A percentile compares a stretch with the other conserved stretches of the same genome.
Conservation (phyloP, 805 yeast species). For the Brettanomyces custersianus region DNA sequence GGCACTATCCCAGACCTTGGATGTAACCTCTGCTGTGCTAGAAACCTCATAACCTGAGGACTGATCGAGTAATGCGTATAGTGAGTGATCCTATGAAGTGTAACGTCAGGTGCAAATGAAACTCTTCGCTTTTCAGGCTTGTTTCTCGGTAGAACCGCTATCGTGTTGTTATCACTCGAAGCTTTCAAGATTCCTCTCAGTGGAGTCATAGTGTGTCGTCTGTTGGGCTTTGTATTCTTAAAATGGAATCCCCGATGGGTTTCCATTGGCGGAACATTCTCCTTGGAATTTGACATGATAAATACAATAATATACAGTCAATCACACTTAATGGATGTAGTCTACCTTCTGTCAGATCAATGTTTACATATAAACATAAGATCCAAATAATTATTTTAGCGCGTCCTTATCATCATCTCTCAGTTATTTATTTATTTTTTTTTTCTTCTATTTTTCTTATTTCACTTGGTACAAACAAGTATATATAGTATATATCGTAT, state of each 20-base stretch:
- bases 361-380: too few relatives aligned
- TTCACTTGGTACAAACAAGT: not conserved
- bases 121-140: conserved; percentile 41
- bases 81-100: conserved; percentile 38
- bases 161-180: conserved; percentile 23
- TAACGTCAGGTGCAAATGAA: conserved; percentile 70
- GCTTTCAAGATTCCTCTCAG: conserved; percentile 31
- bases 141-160: conserved; percentile 27
- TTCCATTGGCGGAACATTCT: not conserved
- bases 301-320: too few relatives aligned
- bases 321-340: too few relatives aligned
- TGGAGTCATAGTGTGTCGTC: conserved; percentile 29
- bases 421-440: too few relatives aligned
- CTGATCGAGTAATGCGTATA: conserved; percentile 11
- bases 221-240: conserved; percentile 7
- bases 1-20: too few relatives aligned
- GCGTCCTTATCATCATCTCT: too few relatives aligned
- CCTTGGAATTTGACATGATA: conserved; percentile 1
- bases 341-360: too few relatives aligned
- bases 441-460: too few relatives aligned
- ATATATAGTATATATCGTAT: not conserved
- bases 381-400: too few relatives aligned
- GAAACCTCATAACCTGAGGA: not conserved
- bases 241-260: not conserved
- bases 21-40: not conserved